Evolutionary conservation across 805 yeast species (phyloP).

Genomic region (Suhomyces sp.): DNA sequence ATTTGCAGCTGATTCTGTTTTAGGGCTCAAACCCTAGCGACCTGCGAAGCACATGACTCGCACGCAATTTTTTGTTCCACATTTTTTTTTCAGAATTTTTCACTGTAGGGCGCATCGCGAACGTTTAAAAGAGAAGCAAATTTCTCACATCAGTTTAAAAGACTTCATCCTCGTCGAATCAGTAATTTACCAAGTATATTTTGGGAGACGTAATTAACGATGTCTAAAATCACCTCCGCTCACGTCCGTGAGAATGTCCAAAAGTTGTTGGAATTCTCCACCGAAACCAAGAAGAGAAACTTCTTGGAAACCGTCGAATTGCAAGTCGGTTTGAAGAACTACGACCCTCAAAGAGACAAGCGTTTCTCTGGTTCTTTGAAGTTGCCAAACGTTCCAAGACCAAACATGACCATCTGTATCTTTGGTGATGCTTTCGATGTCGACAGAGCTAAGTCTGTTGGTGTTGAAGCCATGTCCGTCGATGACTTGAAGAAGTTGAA

Average conservation of each 20-base stretch:
- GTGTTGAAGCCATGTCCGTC: conserved; percentile 99
- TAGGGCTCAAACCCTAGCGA: conserved; percentile 7
- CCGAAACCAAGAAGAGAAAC: conserved; percentile 99
- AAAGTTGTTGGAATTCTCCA: conserved; percentile 84
- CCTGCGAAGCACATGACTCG: not conserved
- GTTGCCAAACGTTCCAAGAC: conserved; percentile 99
- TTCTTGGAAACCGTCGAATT: conserved; percentile 99
- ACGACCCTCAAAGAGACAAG: conserved; percentile 99
- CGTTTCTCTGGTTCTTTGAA: conserved; percentile 99
- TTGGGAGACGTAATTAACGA: conserved; percentile 73
- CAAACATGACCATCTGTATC: conserved; percentile 99
- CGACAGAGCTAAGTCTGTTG: conserved; percentile 99
- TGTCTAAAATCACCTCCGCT: conserved; percentile 88
- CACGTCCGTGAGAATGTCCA: conserved; percentile 97
- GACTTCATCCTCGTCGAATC: conserved; percentile 54
- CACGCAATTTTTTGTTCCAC: not conserved
- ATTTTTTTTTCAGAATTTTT: not conserved
- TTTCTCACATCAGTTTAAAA: conserved; percentile 1
- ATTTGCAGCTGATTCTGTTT: not conserved
- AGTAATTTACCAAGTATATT: conserved; percentile 40
- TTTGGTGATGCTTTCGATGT: conserved; percentile 99
- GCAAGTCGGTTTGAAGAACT: conserved; percentile 99
- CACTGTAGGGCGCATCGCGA: not conserved
- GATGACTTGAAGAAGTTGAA: conserved; percentile 99
- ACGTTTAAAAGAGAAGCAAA: not conserved